These are phyloP conservation scores for Xylariaceae sp. DNA, from an alignment of 2,329 filamentous ascomycete genomes.

Conservation along the genomic window DNA sequence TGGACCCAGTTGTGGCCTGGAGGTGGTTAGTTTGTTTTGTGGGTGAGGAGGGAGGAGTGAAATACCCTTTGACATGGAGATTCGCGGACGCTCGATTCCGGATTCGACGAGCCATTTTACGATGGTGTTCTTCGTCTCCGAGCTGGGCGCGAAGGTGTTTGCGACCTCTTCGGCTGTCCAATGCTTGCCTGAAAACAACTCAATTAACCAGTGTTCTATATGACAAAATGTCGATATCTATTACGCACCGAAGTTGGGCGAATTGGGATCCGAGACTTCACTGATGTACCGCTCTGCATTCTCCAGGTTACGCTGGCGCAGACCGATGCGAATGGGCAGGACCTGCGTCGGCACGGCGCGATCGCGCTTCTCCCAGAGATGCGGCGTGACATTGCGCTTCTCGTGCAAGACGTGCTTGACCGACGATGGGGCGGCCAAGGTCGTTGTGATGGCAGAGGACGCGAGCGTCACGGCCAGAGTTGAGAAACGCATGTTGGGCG, in stretches of 20 bases:
- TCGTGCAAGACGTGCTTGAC: slow-evolving; percentile 18
- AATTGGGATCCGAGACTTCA: slow-evolving; percentile 41
- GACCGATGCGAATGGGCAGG: slow-evolving; percentile 40
- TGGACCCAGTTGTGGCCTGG: slow-evolving; percentile 44
- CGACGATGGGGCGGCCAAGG: slow-evolving; percentile 14
- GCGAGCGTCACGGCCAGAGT: slow-evolving; percentile 12
- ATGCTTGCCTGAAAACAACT: slow-evolving; percentile 29
- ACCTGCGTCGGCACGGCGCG: slow-evolving; percentile 12
- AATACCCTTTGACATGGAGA: slow-evolving; percentile 44
- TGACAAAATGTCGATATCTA: too few species aligned
- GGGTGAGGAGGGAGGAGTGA: neutral
- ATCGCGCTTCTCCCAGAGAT: slow-evolving; percentile 20
- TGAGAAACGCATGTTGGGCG: slow-evolving; percentile 18
- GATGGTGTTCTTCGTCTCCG: slow-evolving; percentile 45
- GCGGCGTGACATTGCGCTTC: slow-evolving; percentile 18
- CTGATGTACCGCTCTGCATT: slow-evolving; percentile 40
- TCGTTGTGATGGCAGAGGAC: slow-evolving; percentile 6
- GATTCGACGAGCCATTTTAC: slow-evolving; percentile 48
- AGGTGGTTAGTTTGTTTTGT: neutral
- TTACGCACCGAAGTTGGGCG: slow-evolving; percentile 39
- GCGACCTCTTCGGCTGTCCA: slow-evolving; percentile 41
- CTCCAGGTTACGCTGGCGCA: slow-evolving; percentile 43
- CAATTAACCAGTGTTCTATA: neutral
- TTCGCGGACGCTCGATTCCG: slow-evolving; percentile 44
- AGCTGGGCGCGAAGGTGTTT: slow-evolving; percentile 39